Base-by-base conservation (phyloP, 73 alveolate genomes). In the Symbiodinium natans region DNA sequence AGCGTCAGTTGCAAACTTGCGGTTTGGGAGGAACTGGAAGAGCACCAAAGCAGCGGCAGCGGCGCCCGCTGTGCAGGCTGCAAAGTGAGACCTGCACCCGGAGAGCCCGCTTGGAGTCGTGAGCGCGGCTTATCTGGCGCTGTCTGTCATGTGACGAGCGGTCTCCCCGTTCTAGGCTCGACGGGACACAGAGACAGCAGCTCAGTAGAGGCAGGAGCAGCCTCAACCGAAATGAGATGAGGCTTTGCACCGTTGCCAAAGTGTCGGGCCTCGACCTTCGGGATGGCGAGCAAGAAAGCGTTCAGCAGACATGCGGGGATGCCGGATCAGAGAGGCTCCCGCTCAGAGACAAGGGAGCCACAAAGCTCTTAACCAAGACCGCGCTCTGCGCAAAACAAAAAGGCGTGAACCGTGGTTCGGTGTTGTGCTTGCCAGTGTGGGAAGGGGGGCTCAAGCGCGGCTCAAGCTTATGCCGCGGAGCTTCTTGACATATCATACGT, bases 231-330 rank as follows among this genome's bases (percentile, higher is more conserved):
- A 63, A 63, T 63, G 38, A 63, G 77, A 63, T 29, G 77, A 63
- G 77, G 25, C 77, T 7, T 21, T 63, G 77, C 31, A 2, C 77
- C 36, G 29, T 56, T 56, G 31, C 75, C 31, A 63, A 15, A 63
- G 77, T 63, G 77, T 15, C 77, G 77, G 77, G 77, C 36, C 77
- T 63, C 77, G 29, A 27, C 68, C 77, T 63, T 63, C 77, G 77
- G 77, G 77, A 63, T 63, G 36, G n/a, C 77, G 1, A 13, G 77
- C 39, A 17, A 21, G 17, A 23, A 27, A 17, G 31, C 40, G 7
- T 63, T 5, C 40, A 25, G 27, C 36, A 19, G 36, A 63, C 36
- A 21, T 2, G 77, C 77, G 31, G 29, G 36, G 77, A 63, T 63
- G 36, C 77, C 77, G 77, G 39, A 63, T 63, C 31, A 63, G 39